A percentile compares a stretch with the other conserved stretches of the same genome.
phyloP scores from a whole-genome alignment of 306 rosid species.

The Inga laurina region DNA sequence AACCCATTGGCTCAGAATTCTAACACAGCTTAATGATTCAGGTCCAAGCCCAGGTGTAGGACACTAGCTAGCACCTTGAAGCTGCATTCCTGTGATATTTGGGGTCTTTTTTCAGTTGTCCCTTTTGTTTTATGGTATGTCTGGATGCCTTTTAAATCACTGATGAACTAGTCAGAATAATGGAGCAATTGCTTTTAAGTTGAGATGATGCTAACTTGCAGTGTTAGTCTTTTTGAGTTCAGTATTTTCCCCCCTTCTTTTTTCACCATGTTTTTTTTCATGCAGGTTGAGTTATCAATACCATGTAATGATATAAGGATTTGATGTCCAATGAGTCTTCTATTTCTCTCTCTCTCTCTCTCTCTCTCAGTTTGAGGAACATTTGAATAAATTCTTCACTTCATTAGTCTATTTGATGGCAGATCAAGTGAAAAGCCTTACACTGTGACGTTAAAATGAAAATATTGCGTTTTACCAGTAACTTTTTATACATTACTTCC shows the following conservation, averaged over 20 bases:
- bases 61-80: slow-evolving; percentile 18
- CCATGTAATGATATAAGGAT: background rate
- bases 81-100: background rate
- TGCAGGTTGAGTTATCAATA: background rate
- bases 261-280: background rate
- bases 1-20: slow-evolving; percentile 39
- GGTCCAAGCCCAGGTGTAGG: slow-evolving; percentile 51
- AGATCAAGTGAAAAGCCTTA: background rate
- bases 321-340: background rate
- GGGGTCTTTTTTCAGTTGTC: background rate
- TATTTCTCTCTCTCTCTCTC: background rate
- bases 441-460: background rate
- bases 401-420: background rate
- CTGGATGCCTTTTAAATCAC: background rate
- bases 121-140: background rate
- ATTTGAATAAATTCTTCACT: background rate
- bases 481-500: no score
- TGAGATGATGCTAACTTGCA: background rate
- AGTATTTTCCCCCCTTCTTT: background rate
- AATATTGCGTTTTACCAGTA: no score
- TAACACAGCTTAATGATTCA: slow-evolving; percentile 7
- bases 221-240: background rate
- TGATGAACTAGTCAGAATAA: background rate
- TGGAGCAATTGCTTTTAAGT: background rate
- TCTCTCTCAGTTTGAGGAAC: background rate